Evolutionary conservation across 23 red algal genomes (phyloP).

Genomic region (Rhodosorus marinus): DNA sequence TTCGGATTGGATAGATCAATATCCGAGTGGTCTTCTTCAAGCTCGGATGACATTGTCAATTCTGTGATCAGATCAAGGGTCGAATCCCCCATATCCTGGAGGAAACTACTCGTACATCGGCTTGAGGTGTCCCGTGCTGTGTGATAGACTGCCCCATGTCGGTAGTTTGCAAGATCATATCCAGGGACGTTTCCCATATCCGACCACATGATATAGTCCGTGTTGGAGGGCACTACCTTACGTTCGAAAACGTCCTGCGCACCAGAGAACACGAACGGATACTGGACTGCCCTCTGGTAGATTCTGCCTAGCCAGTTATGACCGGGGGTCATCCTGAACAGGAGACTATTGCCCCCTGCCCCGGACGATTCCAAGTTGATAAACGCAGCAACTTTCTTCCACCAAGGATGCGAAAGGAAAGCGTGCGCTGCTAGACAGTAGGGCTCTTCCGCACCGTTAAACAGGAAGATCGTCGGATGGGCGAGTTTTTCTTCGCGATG

Average conservation of each 20-base stretch:
- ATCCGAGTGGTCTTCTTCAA: too few species aligned
- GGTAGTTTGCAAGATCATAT: slow-evolving; percentile 51
- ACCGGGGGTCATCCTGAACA: slow-evolving; percentile 63
- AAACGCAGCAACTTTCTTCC: slow-evolving; percentile 14
- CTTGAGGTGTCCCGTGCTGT: slow-evolving; percentile 47
- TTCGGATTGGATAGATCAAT: too few species aligned
- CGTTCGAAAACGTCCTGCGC: slow-evolving; percentile 48
- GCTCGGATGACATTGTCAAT: too few species aligned
- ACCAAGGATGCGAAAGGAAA: slow-evolving; percentile 59
- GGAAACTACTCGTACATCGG: slow-evolving; percentile 8
- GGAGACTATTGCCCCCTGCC: slow-evolving; percentile 32
- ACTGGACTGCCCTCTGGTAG: slow-evolving; percentile 41
- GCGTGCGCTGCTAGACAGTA: slow-evolving; percentile 62
- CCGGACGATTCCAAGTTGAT: slow-evolving; percentile 86
- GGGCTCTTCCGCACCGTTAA: slow-evolving; percentile 93
- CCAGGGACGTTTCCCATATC: slow-evolving; percentile 61
- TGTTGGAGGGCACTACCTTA: slow-evolving; percentile 75
- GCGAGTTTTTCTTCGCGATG: background rate
- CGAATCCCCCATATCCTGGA: slow-evolving; percentile 44
- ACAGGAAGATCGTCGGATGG: slow-evolving; percentile 49
- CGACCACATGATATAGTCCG: slow-evolving; percentile 64
- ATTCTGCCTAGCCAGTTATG: slow-evolving; percentile 61
- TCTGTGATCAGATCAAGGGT: background rate
- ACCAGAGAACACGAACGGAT: slow-evolving; percentile 32
- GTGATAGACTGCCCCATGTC: slow-evolving; percentile 78